Evolutionary conservation across 1,284 basidiomycete species (phyloP).

Genomic region (Calocybe gambosa): DNA sequence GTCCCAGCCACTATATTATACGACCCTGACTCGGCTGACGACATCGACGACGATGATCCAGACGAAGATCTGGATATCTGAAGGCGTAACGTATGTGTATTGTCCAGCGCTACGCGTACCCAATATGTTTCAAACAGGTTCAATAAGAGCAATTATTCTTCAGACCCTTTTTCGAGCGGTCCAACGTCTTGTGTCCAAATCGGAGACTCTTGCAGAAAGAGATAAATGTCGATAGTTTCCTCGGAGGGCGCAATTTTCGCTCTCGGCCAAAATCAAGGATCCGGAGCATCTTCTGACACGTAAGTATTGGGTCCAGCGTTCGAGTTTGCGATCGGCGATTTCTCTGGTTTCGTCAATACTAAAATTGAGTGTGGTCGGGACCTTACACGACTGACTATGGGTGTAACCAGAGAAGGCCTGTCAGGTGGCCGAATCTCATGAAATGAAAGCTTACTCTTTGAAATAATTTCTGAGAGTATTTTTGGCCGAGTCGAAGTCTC

Average conservation of each 20-base stretch:
- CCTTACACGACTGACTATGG: conserved; percentile 8
- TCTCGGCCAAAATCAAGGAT: background rate
- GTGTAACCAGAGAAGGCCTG: conserved; percentile 5
- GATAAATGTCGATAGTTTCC: background rate
- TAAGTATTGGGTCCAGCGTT: background rate
- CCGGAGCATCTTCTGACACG: background rate
- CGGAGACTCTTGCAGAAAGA: background rate
- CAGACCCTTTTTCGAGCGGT: background rate
- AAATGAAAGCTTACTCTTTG: conserved; percentile 30
- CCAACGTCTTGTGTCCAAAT: background rate
- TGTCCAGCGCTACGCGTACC: background rate
- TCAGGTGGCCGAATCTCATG: conserved; percentile 13
- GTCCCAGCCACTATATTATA: conserved; percentile 40
- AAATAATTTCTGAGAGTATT: conserved; percentile 29
- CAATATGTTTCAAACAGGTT: no score
- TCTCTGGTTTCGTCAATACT: conserved; percentile 1
- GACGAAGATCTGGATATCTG: conserved; percentile 85
- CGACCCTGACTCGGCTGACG: conserved; percentile 84
- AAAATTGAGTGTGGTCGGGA: conserved; percentile 9
- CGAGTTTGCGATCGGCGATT: background rate
- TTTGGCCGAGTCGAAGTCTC: conserved; percentile 26
- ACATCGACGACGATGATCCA: conserved; percentile 85
- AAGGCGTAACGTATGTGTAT: conserved; percentile 1
- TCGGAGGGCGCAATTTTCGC: background rate
- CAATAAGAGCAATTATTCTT: background rate